Evolutionary conservation across 805 yeast genomes (phyloP), one percentile per base, ranked within the genome.

Genomic region (Ogataea degrootiae): DNA sequence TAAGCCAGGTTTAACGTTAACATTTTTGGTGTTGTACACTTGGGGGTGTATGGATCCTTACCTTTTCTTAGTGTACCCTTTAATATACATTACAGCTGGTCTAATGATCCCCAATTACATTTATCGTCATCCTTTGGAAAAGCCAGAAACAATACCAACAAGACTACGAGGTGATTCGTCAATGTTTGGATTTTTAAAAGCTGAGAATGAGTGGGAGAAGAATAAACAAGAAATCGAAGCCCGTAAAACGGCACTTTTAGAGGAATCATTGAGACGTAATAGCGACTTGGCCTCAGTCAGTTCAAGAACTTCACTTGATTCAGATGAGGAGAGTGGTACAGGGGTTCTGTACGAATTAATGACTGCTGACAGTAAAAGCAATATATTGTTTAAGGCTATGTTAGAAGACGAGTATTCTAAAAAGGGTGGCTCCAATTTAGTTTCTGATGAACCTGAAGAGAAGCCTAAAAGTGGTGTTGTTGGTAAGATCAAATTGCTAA

Each of bases 21-120:
- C 84, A 0, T 61, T 71, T 21, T 65, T 88, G 45, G 68, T 83
- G 5, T 51, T 80, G 1, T 82, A 85, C 53, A 83, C 96, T 0
- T 72, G 80, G 50, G 68, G 83, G 1, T 85, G 94, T 56, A 63
- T 83, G 34, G 77, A 85, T 68, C 96, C 96, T 0, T 81, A 81
- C 60, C 64, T 85, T 43, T 68, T 87, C 12, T 63, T 85, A 36
- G 72, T 81, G 1, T 71, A 82, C 33, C 97, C 97, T 0, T 55
- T 84, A 35, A 50, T 84, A 2, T 72, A 70, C 42, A 41, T 87
- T 3, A 55, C 85, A 31, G 70, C 75, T 46, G 82, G 80, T 1
- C 68, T 84, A 3, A 73, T 90, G 69, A 68, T 85, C 1, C 92
- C 95, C 0, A 87, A 84, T 4, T 90, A 83, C 58, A 68, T 78